Conservation (phyloP, 768 basidiomycete genomes). For the Boletus huronensis region DNA sequence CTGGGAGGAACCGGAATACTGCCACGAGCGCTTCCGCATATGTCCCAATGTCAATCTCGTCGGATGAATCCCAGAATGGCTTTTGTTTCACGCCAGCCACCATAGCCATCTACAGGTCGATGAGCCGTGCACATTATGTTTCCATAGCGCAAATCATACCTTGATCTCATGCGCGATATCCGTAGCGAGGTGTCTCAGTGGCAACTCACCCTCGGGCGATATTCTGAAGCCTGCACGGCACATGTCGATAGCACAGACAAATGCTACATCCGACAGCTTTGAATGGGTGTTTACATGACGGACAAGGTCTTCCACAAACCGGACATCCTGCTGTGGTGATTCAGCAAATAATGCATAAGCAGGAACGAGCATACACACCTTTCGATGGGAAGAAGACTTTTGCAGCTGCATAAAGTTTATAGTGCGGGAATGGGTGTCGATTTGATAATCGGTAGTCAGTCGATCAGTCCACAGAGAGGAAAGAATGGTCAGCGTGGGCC, state of each 20-base stretch:
- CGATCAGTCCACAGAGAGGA: slow-evolving; percentile 75
- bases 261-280: slow-evolving; percentile 61
- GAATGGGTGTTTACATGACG: slow-evolving; percentile 53
- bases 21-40: slow-evolving; percentile 72
- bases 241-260: slow-evolving; percentile 73
- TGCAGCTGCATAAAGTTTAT: slow-evolving; percentile 28
- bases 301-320: slow-evolving; percentile 60
- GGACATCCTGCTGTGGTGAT: slow-evolving; percentile 37
- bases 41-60: slow-evolving; percentile 73
- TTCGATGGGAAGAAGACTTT: slow-evolving; percentile 31
- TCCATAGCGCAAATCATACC: slow-evolving; percentile 40
- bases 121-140: neutral
- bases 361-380: slow-evolving; percentile 14
- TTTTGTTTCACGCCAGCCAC: slow-evolving; percentile 37
- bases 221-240: slow-evolving; percentile 62
- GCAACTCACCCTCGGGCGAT: slow-evolving; percentile 54
- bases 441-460: slow-evolving; percentile 54
- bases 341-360: neutral
- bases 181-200: slow-evolving; percentile 59
- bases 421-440: slow-evolving; percentile 32
- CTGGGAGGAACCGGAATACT: slow-evolving; percentile 66
- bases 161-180: slow-evolving; percentile 82
- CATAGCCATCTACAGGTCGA: slow-evolving; percentile 20
- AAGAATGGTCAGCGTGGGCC: slow-evolving; percentile 78
- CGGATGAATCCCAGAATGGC: slow-evolving; percentile 69